phyloP scores from a whole-genome alignment of 2,329 filamentous ascomycete genomes.

The Monilinia polystroma region DNA sequence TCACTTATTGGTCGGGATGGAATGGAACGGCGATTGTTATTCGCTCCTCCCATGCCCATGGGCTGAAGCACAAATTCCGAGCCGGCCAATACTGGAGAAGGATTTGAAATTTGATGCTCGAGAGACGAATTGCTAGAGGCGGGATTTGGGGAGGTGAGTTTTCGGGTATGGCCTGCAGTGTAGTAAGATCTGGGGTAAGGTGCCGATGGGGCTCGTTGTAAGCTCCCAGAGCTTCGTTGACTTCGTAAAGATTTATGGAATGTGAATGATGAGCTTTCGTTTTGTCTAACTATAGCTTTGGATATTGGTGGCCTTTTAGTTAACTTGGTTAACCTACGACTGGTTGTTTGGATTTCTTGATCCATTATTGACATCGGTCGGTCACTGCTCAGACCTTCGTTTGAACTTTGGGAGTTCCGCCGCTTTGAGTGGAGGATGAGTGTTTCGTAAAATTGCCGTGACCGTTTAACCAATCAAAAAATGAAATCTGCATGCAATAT shows the following conservation, averaged over 20 bases:
- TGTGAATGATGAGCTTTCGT: conserved; percentile 48
- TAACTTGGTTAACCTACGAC: conserved; percentile 61
- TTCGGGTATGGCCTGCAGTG: conserved; percentile 42
- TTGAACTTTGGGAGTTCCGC: conserved; percentile 22
- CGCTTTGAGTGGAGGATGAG: conserved; percentile 23
- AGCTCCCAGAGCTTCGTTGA: conserved; percentile 63
- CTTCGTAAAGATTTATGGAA: conserved; percentile 50
- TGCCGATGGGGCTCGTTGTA: conserved; percentile 61
- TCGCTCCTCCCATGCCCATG: conserved; percentile 28
- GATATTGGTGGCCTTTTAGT: conserved; percentile 50
- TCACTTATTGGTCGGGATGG: conserved; percentile 45
- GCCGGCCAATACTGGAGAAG: conserved; percentile 37
- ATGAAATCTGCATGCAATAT: conserved; percentile 21
- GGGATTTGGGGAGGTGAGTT: conserved; percentile 48
- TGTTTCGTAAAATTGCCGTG: conserved; percentile 25
- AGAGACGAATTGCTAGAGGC: conserved; percentile 43
- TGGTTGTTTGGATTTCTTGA: conserved; percentile 33
- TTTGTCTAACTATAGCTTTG: conserved; percentile 44
- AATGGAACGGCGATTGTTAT: conserved; percentile 41
- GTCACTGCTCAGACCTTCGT: conserved; percentile 24
- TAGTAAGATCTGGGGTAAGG: conserved; percentile 44
- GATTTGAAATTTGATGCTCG: conserved; percentile 37
- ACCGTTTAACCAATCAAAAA: conserved; percentile 20
- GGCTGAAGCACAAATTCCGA: conserved; percentile 32
- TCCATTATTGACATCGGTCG: conserved; percentile 34